Evolutionary conservation across 805 yeast species (phyloP).

Genomic region (Yamadazyma olivae): DNA sequence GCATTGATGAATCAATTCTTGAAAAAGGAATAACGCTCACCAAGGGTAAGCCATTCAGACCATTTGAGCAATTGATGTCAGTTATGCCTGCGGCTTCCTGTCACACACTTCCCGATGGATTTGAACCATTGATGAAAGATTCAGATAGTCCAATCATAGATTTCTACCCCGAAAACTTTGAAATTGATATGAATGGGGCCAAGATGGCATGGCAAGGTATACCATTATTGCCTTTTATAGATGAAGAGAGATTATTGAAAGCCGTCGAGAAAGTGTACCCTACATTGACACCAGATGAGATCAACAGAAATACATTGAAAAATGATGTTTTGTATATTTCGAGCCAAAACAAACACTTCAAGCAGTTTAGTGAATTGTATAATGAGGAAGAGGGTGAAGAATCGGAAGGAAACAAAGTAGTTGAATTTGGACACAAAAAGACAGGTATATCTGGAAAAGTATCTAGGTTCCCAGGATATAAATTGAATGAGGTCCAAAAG

Average conservation of each 20-base stretch:
- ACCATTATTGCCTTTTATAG: conserved; percentile 86
- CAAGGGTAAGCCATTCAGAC: conserved; percentile 76
- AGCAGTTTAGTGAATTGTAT: conserved; percentile 39
- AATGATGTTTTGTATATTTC: conserved; percentile 70
- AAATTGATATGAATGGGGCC: conserved; percentile 93
- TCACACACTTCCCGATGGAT: conserved; percentile 77
- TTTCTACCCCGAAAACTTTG: conserved; percentile 85
- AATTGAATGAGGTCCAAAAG: conserved; percentile 27
- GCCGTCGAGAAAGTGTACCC: conserved; percentile 67
- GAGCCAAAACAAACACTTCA: conserved; percentile 51
- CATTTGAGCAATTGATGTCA: conserved; percentile 92
- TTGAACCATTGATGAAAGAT: conserved; percentile 77
- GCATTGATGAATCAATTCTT: conserved; percentile 44
- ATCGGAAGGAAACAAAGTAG: conserved; percentile 15
- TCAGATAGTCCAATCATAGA: conserved; percentile 82
- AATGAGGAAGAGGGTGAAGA: conserved; percentile 21
- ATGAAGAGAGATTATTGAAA: conserved; percentile 66
- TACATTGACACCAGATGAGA: conserved; percentile 64
- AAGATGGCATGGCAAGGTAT: conserved; percentile 96
- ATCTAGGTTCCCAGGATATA: conserved; percentile 29
- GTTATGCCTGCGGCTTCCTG: conserved; percentile 93
- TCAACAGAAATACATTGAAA: conserved; percentile 64
- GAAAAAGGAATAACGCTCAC: conserved; percentile 53
- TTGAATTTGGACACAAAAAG: conserved; percentile 45
- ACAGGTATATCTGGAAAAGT: conserved; percentile 63